These are phyloP conservation scores for Xylariaceae sp. DNA, from an alignment of 2,329 filamentous ascomycete genomes.

Conservation along the genomic window DNA sequence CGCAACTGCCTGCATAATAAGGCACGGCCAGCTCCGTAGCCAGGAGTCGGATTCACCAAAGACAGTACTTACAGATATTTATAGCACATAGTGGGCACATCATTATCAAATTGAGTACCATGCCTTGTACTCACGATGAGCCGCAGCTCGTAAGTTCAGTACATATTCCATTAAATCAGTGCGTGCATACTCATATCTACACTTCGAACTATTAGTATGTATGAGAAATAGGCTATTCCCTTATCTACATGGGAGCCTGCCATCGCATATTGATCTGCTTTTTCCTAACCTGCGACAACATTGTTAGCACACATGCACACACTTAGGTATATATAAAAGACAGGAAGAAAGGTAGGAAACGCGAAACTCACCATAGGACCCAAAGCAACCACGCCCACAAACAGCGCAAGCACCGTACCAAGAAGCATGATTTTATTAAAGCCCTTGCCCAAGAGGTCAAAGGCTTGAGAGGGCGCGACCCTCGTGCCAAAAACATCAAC, in stretches of 20 bases:
- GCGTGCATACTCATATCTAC: conserved; percentile 1
- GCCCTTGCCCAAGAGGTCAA: conserved; percentile 90
- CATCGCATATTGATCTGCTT: conserved; percentile 56
- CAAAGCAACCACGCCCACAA: conserved; percentile 76
- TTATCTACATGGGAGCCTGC: conserved; percentile 34
- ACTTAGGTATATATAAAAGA: not conserved
- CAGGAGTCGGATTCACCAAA: no score
- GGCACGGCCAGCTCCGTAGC: no score
- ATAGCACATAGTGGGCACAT: no score
- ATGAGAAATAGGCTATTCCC: not conserved
- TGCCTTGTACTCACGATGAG: no score
- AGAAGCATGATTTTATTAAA: conserved; percentile 92
- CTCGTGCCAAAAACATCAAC: conserved; percentile 87
- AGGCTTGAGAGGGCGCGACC: conserved; percentile 84
- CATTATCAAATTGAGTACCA: no score
- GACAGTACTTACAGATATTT: no score
- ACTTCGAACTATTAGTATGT: no score
- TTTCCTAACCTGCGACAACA: conserved; percentile 49
- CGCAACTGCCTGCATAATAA: no score
- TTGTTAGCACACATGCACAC: not conserved
- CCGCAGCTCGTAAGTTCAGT: no score
- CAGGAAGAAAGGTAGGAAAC: not conserved
- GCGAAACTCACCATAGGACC: conserved; percentile 78
- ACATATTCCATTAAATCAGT: no score
- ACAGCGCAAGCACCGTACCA: conserved; percentile 81